Evolutionary conservation across 208 protist species (phyloP).

Genomic region (Endotrypanum monterogeii): DNA sequence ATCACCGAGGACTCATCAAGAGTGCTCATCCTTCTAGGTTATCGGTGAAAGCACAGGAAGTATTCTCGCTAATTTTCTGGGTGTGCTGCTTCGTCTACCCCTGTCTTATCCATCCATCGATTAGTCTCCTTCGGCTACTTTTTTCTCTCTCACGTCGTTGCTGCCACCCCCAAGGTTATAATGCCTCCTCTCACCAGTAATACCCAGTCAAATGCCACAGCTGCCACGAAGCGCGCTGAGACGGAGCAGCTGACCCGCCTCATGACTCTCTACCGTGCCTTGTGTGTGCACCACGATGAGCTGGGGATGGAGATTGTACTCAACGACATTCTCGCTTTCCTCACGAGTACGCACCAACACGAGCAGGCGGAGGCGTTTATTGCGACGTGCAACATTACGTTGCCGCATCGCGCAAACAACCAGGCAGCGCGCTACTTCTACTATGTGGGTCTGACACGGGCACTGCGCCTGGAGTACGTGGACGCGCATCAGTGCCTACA

Average conservation of each 20-base stretch:
- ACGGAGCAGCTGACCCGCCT: constrained; percentile 64
- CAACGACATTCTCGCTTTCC: constrained; percentile 86
- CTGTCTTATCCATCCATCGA: too few relatives aligned
- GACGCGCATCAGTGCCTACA: constrained; percentile 93
- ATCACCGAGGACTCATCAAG: neutral
- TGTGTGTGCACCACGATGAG: constrained; percentile 89
- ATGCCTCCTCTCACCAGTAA: constrained; percentile 26
- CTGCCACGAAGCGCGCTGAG: constrained; percentile 28
- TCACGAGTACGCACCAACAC: constrained; percentile 72
- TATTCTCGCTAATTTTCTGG: neutral
- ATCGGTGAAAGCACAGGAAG: neutral
- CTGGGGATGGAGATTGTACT: constrained; percentile 84
- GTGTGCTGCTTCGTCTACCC: neutral
- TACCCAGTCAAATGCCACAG: constrained; percentile 3
- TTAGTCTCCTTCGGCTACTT: neutral
- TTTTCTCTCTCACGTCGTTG: neutral
- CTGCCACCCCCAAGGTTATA: neutral
- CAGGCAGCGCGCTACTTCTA: constrained; percentile 96
- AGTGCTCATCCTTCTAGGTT: neutral
- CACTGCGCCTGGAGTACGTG: constrained; percentile 96
- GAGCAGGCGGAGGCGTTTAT: constrained; percentile 88
- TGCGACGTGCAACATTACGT: constrained; percentile 77
- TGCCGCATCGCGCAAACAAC: constrained; percentile 86
- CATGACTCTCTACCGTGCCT: constrained; percentile 81
- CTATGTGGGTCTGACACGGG: constrained; percentile 95